phyloP scores from a whole-genome alignment of 202 grass and related monocot genomes.

The Sporobolus alterniflorus region DNA sequence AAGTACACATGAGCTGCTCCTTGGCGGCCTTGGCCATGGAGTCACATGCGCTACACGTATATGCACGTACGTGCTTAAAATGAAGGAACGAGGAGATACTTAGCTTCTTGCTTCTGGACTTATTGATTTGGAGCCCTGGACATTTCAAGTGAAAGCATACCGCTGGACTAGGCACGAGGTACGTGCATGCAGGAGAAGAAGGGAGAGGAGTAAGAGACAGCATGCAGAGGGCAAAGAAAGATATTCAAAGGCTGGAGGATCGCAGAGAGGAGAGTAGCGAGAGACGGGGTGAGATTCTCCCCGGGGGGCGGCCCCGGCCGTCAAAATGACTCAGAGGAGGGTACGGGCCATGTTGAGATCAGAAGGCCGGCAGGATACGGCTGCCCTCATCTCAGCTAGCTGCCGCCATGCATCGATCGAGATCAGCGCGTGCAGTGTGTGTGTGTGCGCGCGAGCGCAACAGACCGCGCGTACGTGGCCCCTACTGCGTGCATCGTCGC shows the following conservation, averaged over 20 bases:
- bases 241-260: constrained; percentile 9
- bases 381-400: no score
- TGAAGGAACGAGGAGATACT: no score
- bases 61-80: background rate
- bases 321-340: constrained; percentile 17
- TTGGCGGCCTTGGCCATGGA: no score
- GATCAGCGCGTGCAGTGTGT: background rate
- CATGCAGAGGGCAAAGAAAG: background rate
- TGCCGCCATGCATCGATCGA: background rate
- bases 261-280: background rate
- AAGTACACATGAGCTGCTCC: no score
- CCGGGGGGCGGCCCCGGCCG: constrained; percentile 14
- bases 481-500: background rate
- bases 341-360: constrained; percentile 39
- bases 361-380: constrained; percentile 8
- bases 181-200: background rate
- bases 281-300: constrained; percentile 21
- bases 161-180: background rate
- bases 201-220: background rate
- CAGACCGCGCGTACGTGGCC: background rate
- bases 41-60: no score
- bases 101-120: background rate
- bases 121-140: constrained; percentile 34
- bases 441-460: background rate
- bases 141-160: constrained; percentile 49